phyloP scores from a whole-genome alignment of 495 filamentous ascomycete species.

The Aspergillus mulundensis region DNA sequence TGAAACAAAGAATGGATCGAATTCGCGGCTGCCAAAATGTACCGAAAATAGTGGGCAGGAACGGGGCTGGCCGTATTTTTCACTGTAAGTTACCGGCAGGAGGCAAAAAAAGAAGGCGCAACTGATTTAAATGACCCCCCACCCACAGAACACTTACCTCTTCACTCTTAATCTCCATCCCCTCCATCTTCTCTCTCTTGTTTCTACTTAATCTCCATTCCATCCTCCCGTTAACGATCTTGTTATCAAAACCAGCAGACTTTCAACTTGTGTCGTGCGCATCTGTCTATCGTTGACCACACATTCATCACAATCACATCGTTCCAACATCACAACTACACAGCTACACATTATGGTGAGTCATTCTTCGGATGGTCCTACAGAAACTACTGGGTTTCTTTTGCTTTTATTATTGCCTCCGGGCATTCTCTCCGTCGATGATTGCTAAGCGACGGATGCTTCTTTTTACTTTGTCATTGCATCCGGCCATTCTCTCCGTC shows the following conservation, averaged over 20 bases:
- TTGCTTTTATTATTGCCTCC: too few species aligned
- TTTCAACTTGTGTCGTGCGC: constrained; percentile 13
- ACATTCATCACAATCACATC: neutral
- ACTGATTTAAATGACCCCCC: constrained; percentile 12
- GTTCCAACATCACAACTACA: constrained; percentile 8
- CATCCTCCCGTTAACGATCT: constrained; percentile 9
- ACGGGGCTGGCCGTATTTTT: constrained; percentile 15
- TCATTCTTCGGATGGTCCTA: too few species aligned
- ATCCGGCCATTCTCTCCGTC: too few species aligned
- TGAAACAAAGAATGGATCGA: constrained; percentile 1
- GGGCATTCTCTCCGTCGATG: too few species aligned
- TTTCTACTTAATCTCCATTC: constrained; percentile 9
- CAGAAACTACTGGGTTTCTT: too few species aligned
- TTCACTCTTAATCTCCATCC: constrained; percentile 10
- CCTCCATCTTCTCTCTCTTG: constrained; percentile 9
- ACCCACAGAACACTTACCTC: constrained; percentile 17
- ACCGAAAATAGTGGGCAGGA: constrained; percentile 4
- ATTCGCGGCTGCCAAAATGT: neutral
- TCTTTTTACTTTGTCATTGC: too few species aligned
- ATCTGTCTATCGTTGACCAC: constrained; percentile 11
- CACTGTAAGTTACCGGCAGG: constrained; percentile 6
- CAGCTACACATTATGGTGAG: constrained; percentile 16
- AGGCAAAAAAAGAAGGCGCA: constrained; percentile 12
- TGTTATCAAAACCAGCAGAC: constrained; percentile 4
- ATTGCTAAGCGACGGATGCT: too few species aligned